A percentile compares a stretch with the other conserved stretches of the same genome.
These are phyloP conservation scores for Avicennia marina DNA, from an alignment of 257 asterid species.

Conservation along the genomic window DNA sequence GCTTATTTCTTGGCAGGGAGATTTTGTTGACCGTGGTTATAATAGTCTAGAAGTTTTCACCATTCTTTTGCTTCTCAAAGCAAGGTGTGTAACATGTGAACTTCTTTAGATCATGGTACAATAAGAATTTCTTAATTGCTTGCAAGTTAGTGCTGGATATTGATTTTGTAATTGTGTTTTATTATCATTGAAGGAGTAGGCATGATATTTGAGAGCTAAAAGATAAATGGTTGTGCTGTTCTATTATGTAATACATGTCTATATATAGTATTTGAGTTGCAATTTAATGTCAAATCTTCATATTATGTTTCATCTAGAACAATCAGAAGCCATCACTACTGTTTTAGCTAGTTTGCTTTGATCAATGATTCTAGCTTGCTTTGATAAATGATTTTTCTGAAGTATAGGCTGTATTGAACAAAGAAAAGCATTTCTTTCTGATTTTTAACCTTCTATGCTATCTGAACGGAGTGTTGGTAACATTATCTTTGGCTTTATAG, in stretches of 20 bases:
- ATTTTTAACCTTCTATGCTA: too few species aligned
- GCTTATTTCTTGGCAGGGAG: slow-evolving; percentile 59
- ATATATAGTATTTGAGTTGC: too few species aligned
- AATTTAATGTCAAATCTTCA: neutral
- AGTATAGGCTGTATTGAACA: too few species aligned
- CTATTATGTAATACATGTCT: too few species aligned
- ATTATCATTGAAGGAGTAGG: neutral
- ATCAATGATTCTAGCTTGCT: too few species aligned
- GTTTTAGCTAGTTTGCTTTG: neutral
- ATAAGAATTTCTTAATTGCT: slow-evolving; percentile 1
- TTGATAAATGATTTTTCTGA: too few species aligned
- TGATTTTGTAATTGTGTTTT: slow-evolving; percentile 5
- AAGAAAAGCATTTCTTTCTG: neutral
- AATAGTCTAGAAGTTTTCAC: slow-evolving; percentile 97
- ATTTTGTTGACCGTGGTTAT: slow-evolving; percentile 98
- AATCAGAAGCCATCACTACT: neutral
- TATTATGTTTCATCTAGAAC: neutral
- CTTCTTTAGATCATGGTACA: neutral
- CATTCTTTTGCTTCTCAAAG: slow-evolving; percentile 92
- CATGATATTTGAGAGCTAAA: neutral
- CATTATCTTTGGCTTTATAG: neutral
- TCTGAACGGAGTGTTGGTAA: neutral
- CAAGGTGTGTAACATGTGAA: slow-evolving; percentile 51
- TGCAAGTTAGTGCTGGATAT: slow-evolving; percentile 6
- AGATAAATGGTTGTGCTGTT: neutral